phyloP scores from a whole-genome alignment of 495 filamentous ascomycete genomes.

The Immersiella caudata region DNA sequence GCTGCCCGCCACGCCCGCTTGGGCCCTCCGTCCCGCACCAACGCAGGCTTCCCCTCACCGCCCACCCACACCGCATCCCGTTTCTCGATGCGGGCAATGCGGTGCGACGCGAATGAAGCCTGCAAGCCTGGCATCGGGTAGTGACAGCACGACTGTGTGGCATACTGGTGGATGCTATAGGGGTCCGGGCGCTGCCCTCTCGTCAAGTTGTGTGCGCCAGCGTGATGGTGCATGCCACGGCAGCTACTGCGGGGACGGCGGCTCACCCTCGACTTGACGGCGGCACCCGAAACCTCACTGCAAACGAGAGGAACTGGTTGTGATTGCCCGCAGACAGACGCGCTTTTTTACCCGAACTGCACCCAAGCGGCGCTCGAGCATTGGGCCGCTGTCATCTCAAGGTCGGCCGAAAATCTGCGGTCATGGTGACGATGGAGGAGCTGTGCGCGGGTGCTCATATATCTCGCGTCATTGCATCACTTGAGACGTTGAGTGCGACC shows the following conservation, averaged over 20 bases:
- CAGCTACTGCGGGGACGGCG: slow-evolving; percentile 4
- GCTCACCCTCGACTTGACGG: background rate
- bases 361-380: slow-evolving; percentile 7
- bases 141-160: slow-evolving; percentile 2
- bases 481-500: background rate
- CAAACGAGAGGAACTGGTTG: slow-evolving; percentile 2
- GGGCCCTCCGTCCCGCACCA: background rate
- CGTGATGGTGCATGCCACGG: slow-evolving; percentile 5
- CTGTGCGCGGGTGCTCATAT: background rate
- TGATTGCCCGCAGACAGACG: background rate
- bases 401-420: background rate
- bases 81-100: background rate
- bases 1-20: background rate
- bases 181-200: background rate
- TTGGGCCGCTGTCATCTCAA: background rate
- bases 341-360: background rate
- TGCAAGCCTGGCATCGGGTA: slow-evolving; percentile 3
- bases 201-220: background rate
- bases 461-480: background rate
- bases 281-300: background rate
- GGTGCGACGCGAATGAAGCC: background rate
- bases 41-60: slow-evolving; percentile 8
- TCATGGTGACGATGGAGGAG: slow-evolving; percentile 1
- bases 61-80: slow-evolving; percentile 2
- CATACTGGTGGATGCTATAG: background rate